Evolutionary conservation across 2,329 filamentous ascomycete genomes (phyloP).

Genomic region (Diplodia seriata): DNA sequence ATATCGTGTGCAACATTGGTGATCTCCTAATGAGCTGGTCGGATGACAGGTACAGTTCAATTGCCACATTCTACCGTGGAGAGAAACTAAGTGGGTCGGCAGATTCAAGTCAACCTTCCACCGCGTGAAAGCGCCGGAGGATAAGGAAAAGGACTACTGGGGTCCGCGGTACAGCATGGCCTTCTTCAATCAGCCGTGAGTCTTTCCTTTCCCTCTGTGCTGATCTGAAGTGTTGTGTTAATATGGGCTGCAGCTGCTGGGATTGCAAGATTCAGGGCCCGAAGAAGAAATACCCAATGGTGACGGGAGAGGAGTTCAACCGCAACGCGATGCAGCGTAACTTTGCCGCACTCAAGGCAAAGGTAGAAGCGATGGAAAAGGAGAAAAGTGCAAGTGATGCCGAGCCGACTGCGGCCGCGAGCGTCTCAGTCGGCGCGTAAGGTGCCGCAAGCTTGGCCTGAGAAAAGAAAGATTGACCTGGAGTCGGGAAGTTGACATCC

Average conservation of each 20-base stretch:
- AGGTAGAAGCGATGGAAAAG: constrained; percentile 36
- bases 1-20: constrained; percentile 70
- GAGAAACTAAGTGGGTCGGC: background rate
- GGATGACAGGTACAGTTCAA: constrained; percentile 55
- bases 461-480: no score
- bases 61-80: no score
- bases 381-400: background rate
- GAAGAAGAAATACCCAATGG: constrained; percentile 65
- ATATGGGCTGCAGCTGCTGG: constrained; percentile 42
- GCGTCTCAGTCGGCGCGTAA: background rate
- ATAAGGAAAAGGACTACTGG: constrained; percentile 59
- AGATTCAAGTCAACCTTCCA: constrained; percentile 72
- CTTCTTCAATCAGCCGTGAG: constrained; percentile 67
- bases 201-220: constrained; percentile 34
- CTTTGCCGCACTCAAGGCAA: constrained; percentile 60
- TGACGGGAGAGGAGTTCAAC: constrained; percentile 68
- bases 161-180: constrained; percentile 69
- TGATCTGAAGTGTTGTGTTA: background rate
- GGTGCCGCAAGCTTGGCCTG: background rate
- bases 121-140: constrained; percentile 66
- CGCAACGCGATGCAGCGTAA: constrained; percentile 63
- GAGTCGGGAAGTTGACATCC: no score
- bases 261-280: constrained; percentile 67
- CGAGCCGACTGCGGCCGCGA: background rate
- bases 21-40: constrained; percentile 72